phyloP scores from a whole-genome alignment of 2,329 filamentous ascomycete species.

The Teratosphaeria epicoccoides region DNA sequence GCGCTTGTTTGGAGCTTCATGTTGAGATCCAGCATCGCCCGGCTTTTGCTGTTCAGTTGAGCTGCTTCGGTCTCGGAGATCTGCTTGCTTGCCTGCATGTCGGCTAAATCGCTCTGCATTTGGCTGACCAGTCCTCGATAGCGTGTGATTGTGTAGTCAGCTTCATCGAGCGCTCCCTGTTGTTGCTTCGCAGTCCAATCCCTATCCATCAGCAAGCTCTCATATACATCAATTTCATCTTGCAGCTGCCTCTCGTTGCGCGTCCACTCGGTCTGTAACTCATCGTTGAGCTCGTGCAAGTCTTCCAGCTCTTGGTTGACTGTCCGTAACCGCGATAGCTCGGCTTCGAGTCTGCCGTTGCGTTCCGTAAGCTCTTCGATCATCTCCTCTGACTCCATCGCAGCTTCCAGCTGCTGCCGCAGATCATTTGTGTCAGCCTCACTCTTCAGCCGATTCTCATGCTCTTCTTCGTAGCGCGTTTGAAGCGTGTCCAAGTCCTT shows the following conservation, averaged over 20 bases:
- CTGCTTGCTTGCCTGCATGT: slow-evolving; percentile 83
- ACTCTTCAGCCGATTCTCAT: slow-evolving; percentile 61
- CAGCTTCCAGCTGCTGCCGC: slow-evolving; percentile 80
- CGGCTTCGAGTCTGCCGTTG: slow-evolving; percentile 72
- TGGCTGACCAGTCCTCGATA: slow-evolving; percentile 84
- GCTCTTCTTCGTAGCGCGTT: slow-evolving; percentile 57
- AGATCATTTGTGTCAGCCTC: slow-evolving; percentile 75
- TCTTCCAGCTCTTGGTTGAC: slow-evolving; percentile 80
- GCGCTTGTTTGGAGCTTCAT: slow-evolving; percentile 85
- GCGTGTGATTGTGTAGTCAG: slow-evolving; percentile 78
- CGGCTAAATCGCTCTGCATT: slow-evolving; percentile 76
- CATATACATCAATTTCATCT: slow-evolving; percentile 82
- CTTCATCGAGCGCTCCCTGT: slow-evolving; percentile 69
- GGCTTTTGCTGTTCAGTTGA: slow-evolving; percentile 75
- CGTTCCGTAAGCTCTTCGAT: slow-evolving; percentile 84
- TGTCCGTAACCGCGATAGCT: slow-evolving; percentile 70
- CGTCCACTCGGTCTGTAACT: slow-evolving; percentile 85
- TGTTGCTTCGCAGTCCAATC: slow-evolving; percentile 61
- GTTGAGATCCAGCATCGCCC: slow-evolving; percentile 94
- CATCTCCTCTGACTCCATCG: slow-evolving; percentile 81
- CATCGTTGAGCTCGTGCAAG: slow-evolving; percentile 85
- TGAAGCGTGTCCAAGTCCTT: slow-evolving; percentile 31
- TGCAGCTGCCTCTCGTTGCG: slow-evolving; percentile 92
- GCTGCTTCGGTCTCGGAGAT: slow-evolving; percentile 89
- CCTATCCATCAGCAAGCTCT: slow-evolving; percentile 74